phyloP scores from a whole-genome alignment of 2,329 filamentous ascomycete genomes.

The Cytospora chrysosperma region DNA sequence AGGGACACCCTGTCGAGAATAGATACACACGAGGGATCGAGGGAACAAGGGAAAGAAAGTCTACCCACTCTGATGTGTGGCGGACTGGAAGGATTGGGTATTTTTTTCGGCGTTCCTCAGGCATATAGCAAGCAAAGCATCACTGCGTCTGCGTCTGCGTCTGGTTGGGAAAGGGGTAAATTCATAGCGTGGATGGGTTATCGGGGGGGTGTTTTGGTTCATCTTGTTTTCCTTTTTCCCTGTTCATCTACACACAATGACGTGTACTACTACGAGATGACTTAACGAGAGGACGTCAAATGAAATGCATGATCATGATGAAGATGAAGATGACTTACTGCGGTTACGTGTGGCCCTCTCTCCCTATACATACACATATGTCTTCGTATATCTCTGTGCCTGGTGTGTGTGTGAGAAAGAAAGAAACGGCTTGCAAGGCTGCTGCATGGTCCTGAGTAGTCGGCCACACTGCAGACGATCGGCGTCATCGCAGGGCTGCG shows the following conservation, averaged over 20 bases:
- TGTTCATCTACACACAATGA: background rate
- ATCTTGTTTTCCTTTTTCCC: background rate
- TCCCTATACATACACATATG: background rate
- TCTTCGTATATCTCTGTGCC: background rate
- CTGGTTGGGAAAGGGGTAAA: background rate
- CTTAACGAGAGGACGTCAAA: background rate
- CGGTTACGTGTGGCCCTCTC: background rate
- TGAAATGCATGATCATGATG: background rate
- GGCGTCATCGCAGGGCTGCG: too few species aligned
- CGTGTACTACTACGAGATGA: background rate
- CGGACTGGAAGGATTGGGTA: background rate
- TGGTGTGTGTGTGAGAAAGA: too few species aligned
- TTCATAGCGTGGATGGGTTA: background rate
- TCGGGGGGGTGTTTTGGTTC: background rate
- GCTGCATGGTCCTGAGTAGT: too few species aligned
- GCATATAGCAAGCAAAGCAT: constrained; percentile 18
- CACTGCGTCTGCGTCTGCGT: constrained; percentile 6
- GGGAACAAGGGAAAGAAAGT: too few species aligned
- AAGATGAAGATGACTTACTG: background rate
- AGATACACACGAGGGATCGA: too few species aligned
- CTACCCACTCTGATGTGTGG: background rate
- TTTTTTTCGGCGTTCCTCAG: background rate
- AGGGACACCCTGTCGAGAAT: background rate
- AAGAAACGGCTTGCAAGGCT: too few species aligned
- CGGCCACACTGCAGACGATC: too few species aligned